Evolutionary conservation across 768 basidiomycete species (phyloP), one percentile per base, ranked within the genome.

Genomic region (Trametopsis cervina): DNA sequence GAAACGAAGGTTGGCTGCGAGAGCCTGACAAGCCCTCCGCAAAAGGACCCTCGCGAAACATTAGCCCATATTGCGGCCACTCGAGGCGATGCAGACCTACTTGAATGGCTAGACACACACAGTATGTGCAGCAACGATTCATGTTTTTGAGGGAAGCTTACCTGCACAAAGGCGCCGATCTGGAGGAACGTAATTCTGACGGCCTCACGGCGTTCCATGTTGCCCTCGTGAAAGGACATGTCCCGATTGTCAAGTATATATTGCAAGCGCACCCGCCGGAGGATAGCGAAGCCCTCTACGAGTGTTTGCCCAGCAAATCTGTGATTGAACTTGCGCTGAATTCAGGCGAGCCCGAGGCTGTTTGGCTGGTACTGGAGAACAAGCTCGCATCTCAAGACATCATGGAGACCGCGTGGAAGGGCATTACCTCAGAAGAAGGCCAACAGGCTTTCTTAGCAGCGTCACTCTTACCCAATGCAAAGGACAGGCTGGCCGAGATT

Each of bases 71-170:
- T 90, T 48, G 80, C 77, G 43, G 71, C 75, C 2, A 65, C 61
- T 46, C 67, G 70, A 46, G 81, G 79, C 9, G 74, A 88, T 63
- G 54, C 64, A 5, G 75, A 73, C 18, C 64, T 89, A 45, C 71
- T 84, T 6, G 62, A 76, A 55, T 89, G 85, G 85, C 74, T 89
- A 11, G 76, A 82, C 63, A 69, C 75, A 4, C 85, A 89, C 60
- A 78, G 87, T 87, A 56, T 56, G 79, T 64, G 43, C 46, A 35
- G 40, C 54, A 44, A 5, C 47, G 44, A 54, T 61, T 47, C 13
- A 22, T 22, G 18, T 17, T n/a, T n/a, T n/a, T 3, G 1, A 7
- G 23, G 13, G 15, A 40, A 43, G 51, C 49, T 53, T 10, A 49
- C 5, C 26, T 45, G n/a, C n/a, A n/a, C n/a, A n/a, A 52, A 89